A percentile compares a stretch with the other conserved stretches of the same genome.
Conservation (phyloP, 148 eudicot species). For the Vaccinium corymbosum region DNA sequence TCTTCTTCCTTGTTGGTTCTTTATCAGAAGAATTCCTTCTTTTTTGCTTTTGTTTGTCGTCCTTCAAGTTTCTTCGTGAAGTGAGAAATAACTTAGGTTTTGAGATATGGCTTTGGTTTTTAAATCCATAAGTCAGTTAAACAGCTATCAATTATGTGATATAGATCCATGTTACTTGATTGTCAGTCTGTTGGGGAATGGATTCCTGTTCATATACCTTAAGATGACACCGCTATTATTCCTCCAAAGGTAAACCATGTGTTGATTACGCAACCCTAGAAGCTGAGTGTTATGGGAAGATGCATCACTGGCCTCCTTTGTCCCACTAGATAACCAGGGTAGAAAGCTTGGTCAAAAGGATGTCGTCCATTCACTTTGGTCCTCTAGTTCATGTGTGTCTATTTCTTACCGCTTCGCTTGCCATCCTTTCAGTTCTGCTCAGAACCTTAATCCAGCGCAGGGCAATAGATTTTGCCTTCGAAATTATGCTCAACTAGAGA, state of each 20-base stretch:
- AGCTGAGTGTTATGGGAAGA: neutral
- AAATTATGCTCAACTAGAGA: neutral
- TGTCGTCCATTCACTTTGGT: neutral
- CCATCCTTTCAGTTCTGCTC: neutral
- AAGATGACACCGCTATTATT: neutral
- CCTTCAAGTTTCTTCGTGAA: neutral
- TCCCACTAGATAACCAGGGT: neutral
- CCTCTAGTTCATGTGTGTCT: neutral
- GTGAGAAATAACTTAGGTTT: neutral
- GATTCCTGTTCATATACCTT: neutral
- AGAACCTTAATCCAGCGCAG: neutral
- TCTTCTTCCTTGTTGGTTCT: neutral
- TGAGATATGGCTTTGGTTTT: neutral
- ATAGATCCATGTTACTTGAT: no score
- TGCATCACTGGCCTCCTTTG: neutral
- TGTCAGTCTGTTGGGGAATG: neutral
- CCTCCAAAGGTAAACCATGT: neutral
- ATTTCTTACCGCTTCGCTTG: neutral
- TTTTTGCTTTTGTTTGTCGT: neutral
- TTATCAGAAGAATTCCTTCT: neutral
- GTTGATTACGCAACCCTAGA: no score
- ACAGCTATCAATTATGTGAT: neutral
- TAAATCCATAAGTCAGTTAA: neutral
- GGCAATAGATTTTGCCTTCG: neutral
- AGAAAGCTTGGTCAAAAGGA: neutral